Base-by-base conservation (phyloP, 2,329 filamentous ascomycete genomes). In the Nothomitra cinnamomea region DNA sequence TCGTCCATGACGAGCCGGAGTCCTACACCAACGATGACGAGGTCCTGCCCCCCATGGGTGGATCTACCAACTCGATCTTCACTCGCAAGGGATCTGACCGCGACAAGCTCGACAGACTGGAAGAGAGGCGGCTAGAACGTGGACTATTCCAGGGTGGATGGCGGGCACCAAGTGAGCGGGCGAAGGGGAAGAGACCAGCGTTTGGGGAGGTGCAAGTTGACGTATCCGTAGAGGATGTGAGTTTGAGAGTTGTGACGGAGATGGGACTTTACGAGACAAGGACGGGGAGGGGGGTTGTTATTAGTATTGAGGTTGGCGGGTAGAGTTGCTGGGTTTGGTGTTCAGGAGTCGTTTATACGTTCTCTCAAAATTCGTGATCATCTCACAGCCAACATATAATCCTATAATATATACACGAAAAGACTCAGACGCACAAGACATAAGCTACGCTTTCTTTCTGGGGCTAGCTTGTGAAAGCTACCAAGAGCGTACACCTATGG, bases 181-280 rank as follows among this genome's bases (percentile, higher is more conserved):
- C 50, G 8, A 13, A 22, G 19, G 24, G 50, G 6, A 6, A 41
- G 50, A 40, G 36, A n/a, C 36, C 24, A 10, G 19, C 2, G 13
- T 35, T 22, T 52, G 40, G 50, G 1, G 50, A 52, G 35, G 21
- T 52, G 13, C 35, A 43, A 6, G 50, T 66, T 2, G 56, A 61
- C 7, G 66, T 70, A 8, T 57, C 60, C 41, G 58, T 67, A 55
- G 65, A 66, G 42, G 66, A 70, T 22, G 60, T 70, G 12, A 65
- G 65, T 48, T 63, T 72, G 51, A 64, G 71, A 7, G 63, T 63
- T 17, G 68, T 71, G 56, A 72, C 64, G 42, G 64, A 66, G 13
- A 68, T 70, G 61, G 71, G 71, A 1, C 59, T 73, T 51, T 69
- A 67, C 56, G 67, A 72, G 55, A 72, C 68, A 10, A 59, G 57